Base-by-base conservation (phyloP, 228 moss, liverwort and hornwort species). In the Sphagnum fallax region DNA sequence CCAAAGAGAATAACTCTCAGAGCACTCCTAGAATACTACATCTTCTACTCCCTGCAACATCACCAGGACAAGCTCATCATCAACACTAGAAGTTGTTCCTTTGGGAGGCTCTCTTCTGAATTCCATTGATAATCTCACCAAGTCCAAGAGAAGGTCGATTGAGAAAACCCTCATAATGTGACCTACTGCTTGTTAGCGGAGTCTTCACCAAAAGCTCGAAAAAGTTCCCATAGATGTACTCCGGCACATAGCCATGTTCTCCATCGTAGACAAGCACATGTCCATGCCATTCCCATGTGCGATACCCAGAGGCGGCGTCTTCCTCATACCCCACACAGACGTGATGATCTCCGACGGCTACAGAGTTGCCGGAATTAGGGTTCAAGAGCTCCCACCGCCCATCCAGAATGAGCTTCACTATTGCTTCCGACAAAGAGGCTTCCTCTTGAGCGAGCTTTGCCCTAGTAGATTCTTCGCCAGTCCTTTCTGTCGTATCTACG, bases 281-380 rank as follows among this genome's bases (percentile, higher is more conserved):
- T 49, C 86, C 86, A 72, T 86, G 86, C 86, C 86, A 86, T 61
- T 86, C 86, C 86, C 86, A 86, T 52, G 80, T 86, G 52, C 83
- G 67, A 14, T 80, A 83, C 13, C 82, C 86, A 48, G 74, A 69
- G 59, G 74, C 80, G 5, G 78, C 77, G 16, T 78, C 79, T 70
- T 53, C 74, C 51, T 83, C 86, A 10, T 78, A 86, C 4, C 80
- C 75, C 1, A 86, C 80, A 65, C 86, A 86, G 18, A 86, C 78
- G 7, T 86, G 83, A 67, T 86, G 83, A n/a, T 65, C 16, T 58
- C 83, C 80, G 4, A 86, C 80, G 10, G 80, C 80, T 52, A 78
- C 86, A 15, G 83, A 80, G n/a, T 68, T 76, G 2, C 86, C 83
- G 53, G 72, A 77, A 48, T 86, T 86, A 4, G 86, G 83, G 73